Evolutionary conservation across 495 filamentous ascomycete species (phyloP), one percentile per base, ranked within the genome.

Genomic region (Pyronema omphalodes): DNA sequence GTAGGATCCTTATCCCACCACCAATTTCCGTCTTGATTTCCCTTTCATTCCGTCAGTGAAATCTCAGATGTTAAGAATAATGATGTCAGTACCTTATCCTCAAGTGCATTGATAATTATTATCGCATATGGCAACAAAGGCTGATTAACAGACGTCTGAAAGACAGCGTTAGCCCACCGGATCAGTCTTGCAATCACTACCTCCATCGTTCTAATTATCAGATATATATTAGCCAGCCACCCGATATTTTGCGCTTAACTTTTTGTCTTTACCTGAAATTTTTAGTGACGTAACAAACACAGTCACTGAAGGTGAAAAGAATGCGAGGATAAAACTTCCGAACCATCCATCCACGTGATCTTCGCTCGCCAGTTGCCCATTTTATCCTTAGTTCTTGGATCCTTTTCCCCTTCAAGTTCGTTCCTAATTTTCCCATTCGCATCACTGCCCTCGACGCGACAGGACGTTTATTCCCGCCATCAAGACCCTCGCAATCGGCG

Each of bases 41-140:
- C 9, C 44, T 47, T n/a, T 41, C 1, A 12, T 12, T 17, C 11
- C 15, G 44, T 47, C 17, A 47, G 14, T 47, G 17, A 3, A 11
- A 19, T 19, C 3, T 17, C 12, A n/a, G 9, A 14, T 17, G 17
- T n/a, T 9, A 11, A 23, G 9, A 47, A 15, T 9, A 47, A 1
- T 15, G 44, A 9, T 4, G 18, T 1, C 17, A 2, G 9, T 23
- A 47, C 44, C 15, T 41, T 17, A 7, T 47, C 18, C 9, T 68
- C 66, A 11, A 61, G 34, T 11, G 59, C 66, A 53, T 68, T 68
- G 18, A 67, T 52, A 37, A 65, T 60, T 36, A 68, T 55, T 43
- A 68, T 60, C n/a, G 64, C 64, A 43, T 63, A 66, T 19, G 67
- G 67, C 14, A 68, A 58, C 17, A 67, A 57, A 44, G 66, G 66